Conservation (phyloP, 768 basidiomycete species). For the Tephrocybe sp. region DNA sequence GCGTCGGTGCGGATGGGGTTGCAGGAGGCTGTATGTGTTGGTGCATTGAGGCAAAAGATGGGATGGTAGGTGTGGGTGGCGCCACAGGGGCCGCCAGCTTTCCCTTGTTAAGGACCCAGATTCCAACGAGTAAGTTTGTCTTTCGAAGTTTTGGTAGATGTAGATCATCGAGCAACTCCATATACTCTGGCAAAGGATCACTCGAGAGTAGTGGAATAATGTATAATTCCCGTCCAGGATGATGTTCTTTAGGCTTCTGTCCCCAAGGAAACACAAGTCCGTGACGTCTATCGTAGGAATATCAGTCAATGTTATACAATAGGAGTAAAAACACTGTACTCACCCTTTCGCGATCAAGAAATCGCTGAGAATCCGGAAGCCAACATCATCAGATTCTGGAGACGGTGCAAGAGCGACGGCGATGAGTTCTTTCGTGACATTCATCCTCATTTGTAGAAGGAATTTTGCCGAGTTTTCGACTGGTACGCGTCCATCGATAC, state of each 20-base stretch:
- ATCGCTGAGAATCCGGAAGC: slow-evolving; percentile 61
- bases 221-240: slow-evolving; percentile 85
- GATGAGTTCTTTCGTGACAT: slow-evolving; percentile 74
- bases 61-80: slow-evolving; percentile 18
- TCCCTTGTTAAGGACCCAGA: slow-evolving; percentile 85
- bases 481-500: slow-evolving; percentile 85
- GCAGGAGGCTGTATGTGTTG: slow-evolving; percentile 13
- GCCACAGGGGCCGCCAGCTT: slow-evolving; percentile 54
- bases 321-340: slow-evolving; percentile 26
- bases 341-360: slow-evolving; percentile 76
- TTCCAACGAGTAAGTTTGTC: slow-evolving; percentile 71
- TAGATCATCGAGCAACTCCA: slow-evolving; percentile 80
- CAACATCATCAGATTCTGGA: slow-evolving; percentile 40
- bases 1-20: slow-evolving; percentile 17
- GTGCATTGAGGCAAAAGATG: slow-evolving; percentile 18
- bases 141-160: slow-evolving; percentile 63
- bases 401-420: slow-evolving; percentile 71
- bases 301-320: slow-evolving; percentile 8
- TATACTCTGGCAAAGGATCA: slow-evolving; percentile 77
- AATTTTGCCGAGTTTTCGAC: slow-evolving; percentile 77
- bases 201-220: slow-evolving; percentile 72
- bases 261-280: slow-evolving; percentile 90
- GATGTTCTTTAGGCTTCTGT: slow-evolving; percentile 64
- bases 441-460: slow-evolving; percentile 76
- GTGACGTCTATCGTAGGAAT: slow-evolving; percentile 62